Base-by-base conservation (phyloP, 257 asterid species). In the Nicotiana paniculata region DNA sequence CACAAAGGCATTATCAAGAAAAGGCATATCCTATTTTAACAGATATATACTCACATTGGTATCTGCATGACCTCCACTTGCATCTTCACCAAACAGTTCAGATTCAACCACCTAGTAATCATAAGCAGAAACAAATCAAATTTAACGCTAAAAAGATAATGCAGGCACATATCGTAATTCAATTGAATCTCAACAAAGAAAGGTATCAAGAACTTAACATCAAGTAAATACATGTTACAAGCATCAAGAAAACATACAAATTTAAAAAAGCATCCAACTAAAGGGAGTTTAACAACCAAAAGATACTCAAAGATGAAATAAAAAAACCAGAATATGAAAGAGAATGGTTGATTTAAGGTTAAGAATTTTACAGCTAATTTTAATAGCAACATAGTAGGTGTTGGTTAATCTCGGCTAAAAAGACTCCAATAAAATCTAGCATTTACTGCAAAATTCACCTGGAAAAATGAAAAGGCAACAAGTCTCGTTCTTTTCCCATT, bases 11-110 rank as follows among this genome's bases (percentile, higher is more conserved):
- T 28, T 28, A 28, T 28, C 30, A 28, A 28, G 30, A 28, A 28
- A 28, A 28, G 30, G 1, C 28, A 75, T 12, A 75, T 28, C 28
- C 9, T 30, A 21, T 28, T 18, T 17, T 65, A 39, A 64, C 7
- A 69, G 69, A 39, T 67, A 86, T 28, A 28, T 28, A 28, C 97
- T 88, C 86, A 96, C 99, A 90, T 68, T 90, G 67, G 75, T 89
- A 86, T 96, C 98, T 33, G 81, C 94, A 66, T 86, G 97, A 35
- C 83, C 88, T 97, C 97, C 92, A 85, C 79, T 89, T 59, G 91
- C 90, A 69, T 94, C 95, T 68, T 85, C 81, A 37, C 97, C 98
- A 89, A 90, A 91, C 89, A 91, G 6, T 69, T 96, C 99, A 82
- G 93, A 90, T 77, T 92, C 99, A 82, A 93, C 84, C 85, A 88